Percentiles rank a stretch among this genome's conserved stretches.
These are phyloP conservation scores for Wickerhamomyces sp. DNA, from an alignment of 1,139 yeast genomes.

Conservation along the genomic window DNA sequence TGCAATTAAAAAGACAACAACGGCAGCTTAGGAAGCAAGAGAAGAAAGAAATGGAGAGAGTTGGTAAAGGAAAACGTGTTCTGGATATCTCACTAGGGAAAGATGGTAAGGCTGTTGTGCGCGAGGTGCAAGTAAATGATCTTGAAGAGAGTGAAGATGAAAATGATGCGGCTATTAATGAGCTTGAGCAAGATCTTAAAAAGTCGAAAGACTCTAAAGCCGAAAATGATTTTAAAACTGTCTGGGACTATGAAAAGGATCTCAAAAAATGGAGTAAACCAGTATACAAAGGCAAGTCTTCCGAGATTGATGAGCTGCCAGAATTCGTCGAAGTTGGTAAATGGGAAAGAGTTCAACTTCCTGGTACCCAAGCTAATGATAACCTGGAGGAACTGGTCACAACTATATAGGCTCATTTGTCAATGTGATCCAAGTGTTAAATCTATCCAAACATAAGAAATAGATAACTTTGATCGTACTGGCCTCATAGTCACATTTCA, in stretches of 20 bases:
- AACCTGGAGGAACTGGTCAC: slow-evolving; percentile 6
- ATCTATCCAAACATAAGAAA: too few relatives aligned
- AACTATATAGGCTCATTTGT: slow-evolving; percentile 1
- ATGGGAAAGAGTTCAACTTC: slow-evolving; percentile 3
- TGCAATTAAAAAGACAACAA: slow-evolving; percentile 77
- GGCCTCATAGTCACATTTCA: too few relatives aligned
- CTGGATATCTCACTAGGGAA: slow-evolving; percentile 68
- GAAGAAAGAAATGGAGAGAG: slow-evolving; percentile 48
- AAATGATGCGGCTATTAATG: slow-evolving; percentile 27
- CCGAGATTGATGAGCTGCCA: background rate
- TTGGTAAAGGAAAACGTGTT: slow-evolving; percentile 70
- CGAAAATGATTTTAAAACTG: slow-evolving; percentile 29
- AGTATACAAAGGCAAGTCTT: slow-evolving; percentile 19
- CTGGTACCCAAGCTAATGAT: background rate
- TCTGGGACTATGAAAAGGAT: slow-evolving; percentile 59
- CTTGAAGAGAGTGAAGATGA: slow-evolving; percentile 24
- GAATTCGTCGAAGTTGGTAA: background rate
- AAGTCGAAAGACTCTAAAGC: slow-evolving; percentile 27
- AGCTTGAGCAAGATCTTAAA: slow-evolving; percentile 31
- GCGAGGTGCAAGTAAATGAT: slow-evolving; percentile 22
- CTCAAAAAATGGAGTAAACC: slow-evolving; percentile 40
- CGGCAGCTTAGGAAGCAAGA: slow-evolving; percentile 61
- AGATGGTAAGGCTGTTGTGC: slow-evolving; percentile 67
- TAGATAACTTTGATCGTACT: too few relatives aligned
- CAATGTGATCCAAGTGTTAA: too few relatives aligned